Evolutionary conservation across 805 yeast species (phyloP).

Genomic region (Zygosaccharomyces pseudorouxii): DNA sequence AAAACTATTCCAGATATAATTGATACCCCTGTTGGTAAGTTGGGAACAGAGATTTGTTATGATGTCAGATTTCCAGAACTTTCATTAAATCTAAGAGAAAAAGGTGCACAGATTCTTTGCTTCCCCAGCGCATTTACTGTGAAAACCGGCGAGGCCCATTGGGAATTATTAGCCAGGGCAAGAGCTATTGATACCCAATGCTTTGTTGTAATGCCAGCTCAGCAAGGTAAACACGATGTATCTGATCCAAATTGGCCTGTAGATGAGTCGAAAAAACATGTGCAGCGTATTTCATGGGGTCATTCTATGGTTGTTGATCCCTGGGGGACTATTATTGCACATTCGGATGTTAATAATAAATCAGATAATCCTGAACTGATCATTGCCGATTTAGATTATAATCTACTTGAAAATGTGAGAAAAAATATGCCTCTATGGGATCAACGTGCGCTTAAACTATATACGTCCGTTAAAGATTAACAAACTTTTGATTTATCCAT

Average conservation of each 20-base stretch:
- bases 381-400: conserved; percentile 63
- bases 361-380: conserved; percentile 44
- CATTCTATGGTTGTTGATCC: conserved; percentile 86
- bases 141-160: conserved; percentile 87
- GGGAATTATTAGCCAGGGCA: conserved; percentile 74
- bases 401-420: conserved; percentile 47
- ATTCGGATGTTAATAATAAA: conserved; percentile 42
- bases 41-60: conserved; percentile 77
- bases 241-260: conserved; percentile 11
- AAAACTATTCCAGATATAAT: conserved; percentile 48
- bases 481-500: conserved; percentile 20
- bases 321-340: conserved; percentile 75
- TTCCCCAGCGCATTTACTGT: conserved; percentile 93
- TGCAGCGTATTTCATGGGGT: conserved; percentile 71
- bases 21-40: conserved; percentile 52
- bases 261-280: conserved; percentile 3
- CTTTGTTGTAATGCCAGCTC: conserved; percentile 86
- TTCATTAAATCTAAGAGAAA: conserved; percentile 54
- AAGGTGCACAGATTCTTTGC: conserved; percentile 73
- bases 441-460: conserved; percentile 47
- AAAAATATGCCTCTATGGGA: conserved; percentile 70
- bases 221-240: conserved; percentile 69
- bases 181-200: conserved; percentile 87
- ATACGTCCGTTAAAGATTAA: background rate
- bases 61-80: conserved; percentile 86